Evolutionary conservation across 768 basidiomycete species (phyloP).

Genomic region (Leucocoprinus sp.): DNA sequence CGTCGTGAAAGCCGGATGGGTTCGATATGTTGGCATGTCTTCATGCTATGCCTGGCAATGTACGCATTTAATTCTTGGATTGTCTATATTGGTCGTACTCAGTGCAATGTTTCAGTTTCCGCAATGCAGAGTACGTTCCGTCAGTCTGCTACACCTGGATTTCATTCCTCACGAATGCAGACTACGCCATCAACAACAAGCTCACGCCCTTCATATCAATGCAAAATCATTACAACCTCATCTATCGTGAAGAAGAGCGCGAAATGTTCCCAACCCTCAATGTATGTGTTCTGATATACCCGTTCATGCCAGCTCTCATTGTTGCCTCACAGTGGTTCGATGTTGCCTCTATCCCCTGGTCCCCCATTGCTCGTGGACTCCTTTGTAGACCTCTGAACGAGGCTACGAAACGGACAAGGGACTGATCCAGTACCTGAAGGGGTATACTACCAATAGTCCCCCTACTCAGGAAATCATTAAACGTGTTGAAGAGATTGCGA

Average conservation of each 20-base stretch:
- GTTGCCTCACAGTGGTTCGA: slow-evolving; percentile 32
- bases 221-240: too few species aligned
- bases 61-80: slow-evolving; percentile 16
- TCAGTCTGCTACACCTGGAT: too few species aligned
- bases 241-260: too few species aligned
- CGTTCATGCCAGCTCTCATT: too few species aligned
- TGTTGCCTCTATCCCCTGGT: slow-evolving; percentile 53
- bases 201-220: too few species aligned
- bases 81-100: background rate
- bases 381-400: slow-evolving; percentile 37
- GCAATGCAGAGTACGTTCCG: slow-evolving; percentile 44
- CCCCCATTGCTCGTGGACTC: slow-evolving; percentile 45
- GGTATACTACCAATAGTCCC: slow-evolving; percentile 15
- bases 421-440: slow-evolving; percentile 23
- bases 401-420: slow-evolving; percentile 29
- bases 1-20: too few species aligned
- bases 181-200: slow-evolving; percentile 65
- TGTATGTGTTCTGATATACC: background rate
- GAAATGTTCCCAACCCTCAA: too few species aligned
- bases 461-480: slow-evolving; percentile 27
- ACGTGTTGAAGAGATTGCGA: slow-evolving; percentile 46
- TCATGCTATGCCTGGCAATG: too few species aligned
- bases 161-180: slow-evolving; percentile 21
- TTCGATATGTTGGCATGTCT: too few species aligned
- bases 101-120: slow-evolving; percentile 24